A percentile compares a stretch with the other conserved stretches of the same genome.
phyloP scores from a whole-genome alignment of 148 eudicot genomes.

The Fagopyrum esculentum region DNA sequence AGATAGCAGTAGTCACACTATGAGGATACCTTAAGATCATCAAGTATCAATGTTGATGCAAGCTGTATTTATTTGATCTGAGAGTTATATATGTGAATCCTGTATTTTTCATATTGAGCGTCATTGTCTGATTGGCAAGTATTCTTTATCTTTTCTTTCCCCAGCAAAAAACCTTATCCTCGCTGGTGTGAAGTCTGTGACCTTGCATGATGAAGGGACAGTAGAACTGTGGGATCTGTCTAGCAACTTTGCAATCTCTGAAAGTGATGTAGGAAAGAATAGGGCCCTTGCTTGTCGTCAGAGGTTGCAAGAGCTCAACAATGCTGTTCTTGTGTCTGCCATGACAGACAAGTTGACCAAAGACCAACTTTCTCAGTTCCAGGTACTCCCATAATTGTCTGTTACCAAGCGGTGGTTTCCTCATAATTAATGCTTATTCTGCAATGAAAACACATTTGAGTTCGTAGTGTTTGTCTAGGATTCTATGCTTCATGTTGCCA shows the following conservation, averaged over 20 bases:
- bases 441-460: not conserved
- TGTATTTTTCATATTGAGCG: not conserved
- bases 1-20: not conserved
- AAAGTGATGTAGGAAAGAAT: conserved; percentile 62
- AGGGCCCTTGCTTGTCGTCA: conserved; percentile 61
- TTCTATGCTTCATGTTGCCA: not conserved
- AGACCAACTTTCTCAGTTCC: conserved; percentile 55
- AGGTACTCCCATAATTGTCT: conserved; percentile 29
- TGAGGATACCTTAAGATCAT: not conserved
- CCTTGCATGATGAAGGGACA: conserved; percentile 56
- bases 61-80: not conserved
- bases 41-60: not conserved
- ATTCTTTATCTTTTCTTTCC: conserved; percentile 6
- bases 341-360: conserved; percentile 31
- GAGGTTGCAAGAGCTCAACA: conserved; percentile 65
- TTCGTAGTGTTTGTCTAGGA: not conserved
- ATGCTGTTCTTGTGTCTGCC: conserved; percentile 59
- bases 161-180: conserved; percentile 68
- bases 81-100: not conserved
- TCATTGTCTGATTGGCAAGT: not conserved
- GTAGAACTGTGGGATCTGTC: conserved; percentile 50
- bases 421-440: not conserved
- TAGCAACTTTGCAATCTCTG: conserved; percentile 58
- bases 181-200: conserved; percentile 72
- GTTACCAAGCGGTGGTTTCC: not conserved